Evolutionary conservation across 768 basidiomycete genomes (phyloP).

Genomic region (Lentinula sp.): DNA sequence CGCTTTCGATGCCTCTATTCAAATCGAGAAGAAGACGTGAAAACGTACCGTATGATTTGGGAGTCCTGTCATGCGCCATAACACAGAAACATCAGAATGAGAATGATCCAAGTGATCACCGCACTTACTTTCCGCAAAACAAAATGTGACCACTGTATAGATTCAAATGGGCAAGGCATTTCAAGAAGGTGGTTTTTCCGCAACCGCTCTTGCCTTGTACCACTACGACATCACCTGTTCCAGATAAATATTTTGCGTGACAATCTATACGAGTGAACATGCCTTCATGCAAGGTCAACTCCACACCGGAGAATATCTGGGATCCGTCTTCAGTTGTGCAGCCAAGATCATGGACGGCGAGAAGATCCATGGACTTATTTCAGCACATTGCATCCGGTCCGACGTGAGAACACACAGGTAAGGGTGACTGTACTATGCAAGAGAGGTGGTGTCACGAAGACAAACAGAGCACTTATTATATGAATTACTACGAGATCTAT

Average conservation of each 20-base stretch:
- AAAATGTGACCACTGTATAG: slow-evolving; percentile 61
- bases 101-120: not conserved
- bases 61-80: slow-evolving; percentile 22
- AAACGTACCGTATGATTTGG: slow-evolving; percentile 39
- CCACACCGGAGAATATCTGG: slow-evolving; percentile 54
- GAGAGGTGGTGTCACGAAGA: not conserved
- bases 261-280: not conserved
- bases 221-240: slow-evolving; percentile 60
- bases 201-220: slow-evolving; percentile 78
- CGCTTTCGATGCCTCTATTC: not conserved
- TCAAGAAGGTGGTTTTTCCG: slow-evolving; percentile 78
- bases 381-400: not conserved
- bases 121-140: slow-evolving; percentile 56
- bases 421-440: not conserved
- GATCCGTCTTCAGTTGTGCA: slow-evolving; percentile 41
- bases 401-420: not conserved
- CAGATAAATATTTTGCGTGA: not conserved
- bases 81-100: not conserved
- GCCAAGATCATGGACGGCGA: slow-evolving; percentile 48
- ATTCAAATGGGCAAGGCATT: slow-evolving; percentile 77
- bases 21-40: not conserved
- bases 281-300: slow-evolving; percentile 57
- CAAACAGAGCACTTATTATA: not conserved
- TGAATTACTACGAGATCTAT: not conserved
- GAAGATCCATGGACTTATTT: slow-evolving; percentile 20